Conservation (phyloP, 2,329 filamentous ascomycete genomes). For the Calonectria honghensis region DNA sequence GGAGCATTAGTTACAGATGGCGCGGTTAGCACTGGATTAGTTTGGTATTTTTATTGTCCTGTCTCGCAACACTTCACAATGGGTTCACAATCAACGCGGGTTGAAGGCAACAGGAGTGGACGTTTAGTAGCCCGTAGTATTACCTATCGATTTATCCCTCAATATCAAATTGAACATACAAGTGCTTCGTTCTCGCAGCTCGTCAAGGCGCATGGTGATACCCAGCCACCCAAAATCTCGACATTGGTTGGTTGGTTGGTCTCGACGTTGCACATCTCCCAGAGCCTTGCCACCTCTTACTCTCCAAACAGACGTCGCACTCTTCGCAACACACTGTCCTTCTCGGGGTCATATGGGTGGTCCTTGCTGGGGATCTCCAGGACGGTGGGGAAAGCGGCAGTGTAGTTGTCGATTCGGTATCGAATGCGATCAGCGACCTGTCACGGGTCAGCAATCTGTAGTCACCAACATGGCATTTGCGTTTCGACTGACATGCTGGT, state of each 20-base stretch:
- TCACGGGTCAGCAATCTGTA: conserved; percentile 45
- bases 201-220: neutral
- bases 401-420: conserved; percentile 91
- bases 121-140: conserved; percentile 27
- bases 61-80: conserved; percentile 46
- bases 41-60: conserved; percentile 48
- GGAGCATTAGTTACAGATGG: conserved; percentile 45
- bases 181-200: conserved; percentile 20
- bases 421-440: conserved; percentile 97
- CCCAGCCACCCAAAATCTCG: conserved; percentile 15
- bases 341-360: conserved; percentile 98
- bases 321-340: conserved; percentile 95
- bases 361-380: conserved; percentile 99
- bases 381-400: conserved; percentile 95
- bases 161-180: conserved; percentile 34
- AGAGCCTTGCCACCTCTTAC: conserved; percentile 63
- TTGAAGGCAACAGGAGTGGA: conserved; percentile 43
- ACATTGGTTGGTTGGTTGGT: neutral
- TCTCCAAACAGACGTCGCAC: conserved; percentile 82
- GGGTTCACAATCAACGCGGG: conserved; percentile 51
- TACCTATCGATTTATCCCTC: conserved; percentile 36
- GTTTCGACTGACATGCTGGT: conserved; percentile 86
- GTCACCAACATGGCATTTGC: neutral
- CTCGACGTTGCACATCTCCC: conserved; percentile 29
- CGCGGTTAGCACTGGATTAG: conserved; percentile 38